These are phyloP conservation scores for Fusarium nodosum DNA, from an alignment of 2,329 filamentous ascomycete species.

Conservation along the genomic window DNA sequence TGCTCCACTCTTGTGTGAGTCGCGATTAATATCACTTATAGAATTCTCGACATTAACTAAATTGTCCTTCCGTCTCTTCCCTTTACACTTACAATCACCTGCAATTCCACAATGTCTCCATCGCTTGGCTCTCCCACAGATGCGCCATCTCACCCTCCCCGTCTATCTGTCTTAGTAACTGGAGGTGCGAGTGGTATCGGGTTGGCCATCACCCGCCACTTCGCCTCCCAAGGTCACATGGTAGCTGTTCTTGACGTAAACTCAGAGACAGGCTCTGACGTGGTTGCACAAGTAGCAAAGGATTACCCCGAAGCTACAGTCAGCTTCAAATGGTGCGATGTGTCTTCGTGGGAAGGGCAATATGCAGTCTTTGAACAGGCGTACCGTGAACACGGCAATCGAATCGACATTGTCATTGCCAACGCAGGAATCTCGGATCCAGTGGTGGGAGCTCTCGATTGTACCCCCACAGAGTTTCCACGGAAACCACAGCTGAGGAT, in stretches of 20 bases:
- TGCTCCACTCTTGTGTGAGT: neutral
- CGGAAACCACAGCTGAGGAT: neutral
- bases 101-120: neutral
- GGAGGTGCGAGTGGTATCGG: neutral
- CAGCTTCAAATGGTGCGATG: conserved; percentile 12
- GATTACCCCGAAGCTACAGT: neutral
- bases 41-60: neutral
- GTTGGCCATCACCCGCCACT: neutral
- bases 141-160: accelerated
- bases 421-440: conserved; percentile 14
- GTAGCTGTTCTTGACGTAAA: conserved; percentile 7
- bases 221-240: neutral
- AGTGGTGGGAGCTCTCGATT: conserved; percentile 9
- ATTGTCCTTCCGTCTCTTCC: neutral
- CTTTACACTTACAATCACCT: neutral
- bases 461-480: neutral
- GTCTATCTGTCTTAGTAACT: neutral
- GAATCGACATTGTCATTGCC: conserved; percentile 4
- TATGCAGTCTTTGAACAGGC: neutral
- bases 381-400: neutral
- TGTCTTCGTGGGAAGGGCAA: conserved; percentile 7
- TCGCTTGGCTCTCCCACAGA: neutral
- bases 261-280: conserved; percentile 5
- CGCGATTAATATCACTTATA: neutral
- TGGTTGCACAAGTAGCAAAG: neutral